These are phyloP conservation scores for Debaryomycetaceae sp. DNA, from an alignment of 1,139 yeast species.

Conservation along the genomic window DNA sequence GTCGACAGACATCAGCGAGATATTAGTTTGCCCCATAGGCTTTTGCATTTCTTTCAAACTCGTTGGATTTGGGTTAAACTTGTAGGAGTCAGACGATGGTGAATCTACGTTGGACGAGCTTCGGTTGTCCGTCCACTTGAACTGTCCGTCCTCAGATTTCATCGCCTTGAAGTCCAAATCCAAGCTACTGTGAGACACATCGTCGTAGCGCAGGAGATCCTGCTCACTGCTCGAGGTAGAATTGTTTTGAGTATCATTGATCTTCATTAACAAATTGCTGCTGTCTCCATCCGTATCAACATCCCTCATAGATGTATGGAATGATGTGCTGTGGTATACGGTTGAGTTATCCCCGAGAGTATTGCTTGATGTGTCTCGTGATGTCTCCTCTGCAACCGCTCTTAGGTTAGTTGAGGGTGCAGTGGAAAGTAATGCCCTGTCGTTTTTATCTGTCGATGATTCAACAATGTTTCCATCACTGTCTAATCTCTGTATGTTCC, in stretches of 20 bases:
- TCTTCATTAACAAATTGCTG: slow-evolving; percentile 24
- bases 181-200: slow-evolving; percentile 8
- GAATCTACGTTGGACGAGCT: slow-evolving; percentile 9
- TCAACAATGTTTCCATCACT: slow-evolving; percentile 53
- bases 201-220: slow-evolving; percentile 5
- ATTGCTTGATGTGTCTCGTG: slow-evolving; percentile 16
- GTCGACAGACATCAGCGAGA: slow-evolving; percentile 17
- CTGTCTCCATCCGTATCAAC: slow-evolving; percentile 17
- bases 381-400: slow-evolving; percentile 30
- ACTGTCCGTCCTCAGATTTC: slow-evolving; percentile 22
- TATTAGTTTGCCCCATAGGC: slow-evolving; percentile 11
- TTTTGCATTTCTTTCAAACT: slow-evolving; percentile 5
- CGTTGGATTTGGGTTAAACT: slow-evolving; percentile 8
- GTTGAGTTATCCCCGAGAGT: slow-evolving; percentile 7
- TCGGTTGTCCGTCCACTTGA: slow-evolving; percentile 21
- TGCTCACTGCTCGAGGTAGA: slow-evolving; percentile 18
- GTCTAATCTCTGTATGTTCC: slow-evolving; percentile 50
- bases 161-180: slow-evolving; percentile 30
- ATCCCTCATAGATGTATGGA: not conserved
- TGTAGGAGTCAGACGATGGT: slow-evolving; percentile 14
- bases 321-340: slow-evolving; percentile 8
- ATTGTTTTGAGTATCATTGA: slow-evolving; percentile 11
- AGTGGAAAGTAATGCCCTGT: slow-evolving; percentile 16
- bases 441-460: slow-evolving; percentile 4
- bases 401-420: slow-evolving; percentile 29